Conservation (phyloP, 73 alveolate species). For the Symbiodinium natans region DNA sequence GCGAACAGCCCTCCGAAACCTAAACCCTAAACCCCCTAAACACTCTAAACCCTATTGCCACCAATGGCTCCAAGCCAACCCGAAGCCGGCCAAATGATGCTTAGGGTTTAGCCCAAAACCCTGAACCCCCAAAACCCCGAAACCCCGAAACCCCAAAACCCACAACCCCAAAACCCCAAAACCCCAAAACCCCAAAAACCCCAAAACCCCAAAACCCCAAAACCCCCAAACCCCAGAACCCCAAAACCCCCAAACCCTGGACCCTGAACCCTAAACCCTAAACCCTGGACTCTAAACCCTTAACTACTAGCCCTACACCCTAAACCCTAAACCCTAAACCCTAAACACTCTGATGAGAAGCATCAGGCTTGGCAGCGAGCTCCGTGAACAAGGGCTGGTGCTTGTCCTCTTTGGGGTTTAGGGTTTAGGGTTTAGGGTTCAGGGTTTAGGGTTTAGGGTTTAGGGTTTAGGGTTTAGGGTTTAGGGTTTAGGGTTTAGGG, state of each 20-base stretch:
- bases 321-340: not conserved
- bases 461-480: no score
- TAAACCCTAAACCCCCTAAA: no score
- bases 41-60: no score
- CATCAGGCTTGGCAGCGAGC: constrained; percentile 85
- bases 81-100: no score
- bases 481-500: no score
- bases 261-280: constrained; percentile 1
- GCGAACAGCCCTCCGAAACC: no score
- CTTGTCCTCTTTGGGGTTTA: constrained; percentile 66
- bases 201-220: not conserved
- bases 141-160: no score
- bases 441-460: constrained; percentile 14
- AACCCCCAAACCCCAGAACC: not conserved
- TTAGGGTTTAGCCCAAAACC: no score
- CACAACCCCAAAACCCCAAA: no score
- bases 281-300: not conserved
- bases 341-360: not conserved
- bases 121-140: no score
- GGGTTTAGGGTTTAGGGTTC: constrained; percentile 48
- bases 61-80: no score
- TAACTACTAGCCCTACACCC: not conserved
- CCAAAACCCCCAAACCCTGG: not conserved
- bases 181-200: no score
- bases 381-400: constrained; percentile 89